Evolutionary conservation across 495 filamentous ascomycete genomes (phyloP).

Genomic region (Sordaria brevicollis): DNA sequence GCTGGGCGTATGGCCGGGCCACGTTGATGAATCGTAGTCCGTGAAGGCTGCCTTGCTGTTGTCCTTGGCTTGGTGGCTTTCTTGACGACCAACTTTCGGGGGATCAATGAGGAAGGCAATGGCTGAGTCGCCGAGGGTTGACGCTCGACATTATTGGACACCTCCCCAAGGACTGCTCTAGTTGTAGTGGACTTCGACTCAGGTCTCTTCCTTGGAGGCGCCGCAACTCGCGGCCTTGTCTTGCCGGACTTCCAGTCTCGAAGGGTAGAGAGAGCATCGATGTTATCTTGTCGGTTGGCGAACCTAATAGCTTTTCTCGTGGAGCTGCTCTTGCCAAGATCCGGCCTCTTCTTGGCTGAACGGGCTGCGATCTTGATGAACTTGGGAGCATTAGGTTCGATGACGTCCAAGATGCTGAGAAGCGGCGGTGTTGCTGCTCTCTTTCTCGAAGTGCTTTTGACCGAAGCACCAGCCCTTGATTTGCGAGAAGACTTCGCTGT

Average conservation of each 20-base stretch:
- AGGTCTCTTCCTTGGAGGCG: conserved; percentile 12
- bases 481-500: neutral
- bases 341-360: conserved; percentile 47
- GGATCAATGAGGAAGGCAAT: conserved; percentile 6
- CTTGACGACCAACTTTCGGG: conserved; percentile 13
- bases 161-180: conserved; percentile 17
- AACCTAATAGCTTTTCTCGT: conserved; percentile 62
- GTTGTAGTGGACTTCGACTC: conserved; percentile 2
- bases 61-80: neutral
- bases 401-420: conserved; percentile 65
- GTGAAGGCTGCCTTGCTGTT: neutral
- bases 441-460: neutral
- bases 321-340: conserved; percentile 66
- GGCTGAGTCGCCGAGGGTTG: conserved; percentile 1
- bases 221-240: conserved; percentile 38
- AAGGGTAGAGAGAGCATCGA: conserved; percentile 59
- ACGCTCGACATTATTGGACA: conserved; percentile 20
- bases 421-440: conserved; percentile 33
- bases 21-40: conserved; percentile 2
- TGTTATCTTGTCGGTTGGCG: conserved; percentile 59
- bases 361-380: conserved; percentile 77
- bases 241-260: conserved; percentile 67
- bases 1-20: conserved; percentile 23
- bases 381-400: conserved; percentile 46
- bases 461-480: neutral